phyloP scores from a whole-genome alignment of 1,284 basidiomycete species.

The Leucoagaricus sp. region DNA sequence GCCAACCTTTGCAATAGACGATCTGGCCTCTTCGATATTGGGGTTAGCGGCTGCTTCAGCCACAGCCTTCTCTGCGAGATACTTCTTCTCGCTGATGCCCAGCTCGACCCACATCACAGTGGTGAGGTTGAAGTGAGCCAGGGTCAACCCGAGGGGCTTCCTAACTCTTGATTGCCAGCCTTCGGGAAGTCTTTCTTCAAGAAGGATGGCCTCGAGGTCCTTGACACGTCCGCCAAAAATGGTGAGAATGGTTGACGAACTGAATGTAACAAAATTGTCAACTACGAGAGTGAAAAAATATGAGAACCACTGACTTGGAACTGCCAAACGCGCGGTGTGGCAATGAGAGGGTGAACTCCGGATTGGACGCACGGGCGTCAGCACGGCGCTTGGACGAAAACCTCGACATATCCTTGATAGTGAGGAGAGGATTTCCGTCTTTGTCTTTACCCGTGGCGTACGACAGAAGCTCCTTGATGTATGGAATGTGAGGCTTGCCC shows the following conservation, averaged over 20 bases:
- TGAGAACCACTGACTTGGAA: conserved; percentile 53
- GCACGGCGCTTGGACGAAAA: conserved; percentile 58
- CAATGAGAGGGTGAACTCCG: conserved; percentile 48
- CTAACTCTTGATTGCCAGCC: conserved; percentile 64
- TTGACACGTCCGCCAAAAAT: conserved; percentile 61
- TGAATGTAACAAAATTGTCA: conserved; percentile 24
- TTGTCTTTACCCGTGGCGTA: conserved; percentile 59
- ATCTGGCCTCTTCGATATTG: neutral
- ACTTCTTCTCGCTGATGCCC: conserved; percentile 33
- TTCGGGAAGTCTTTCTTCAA: conserved; percentile 64
- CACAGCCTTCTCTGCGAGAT: conserved; percentile 15
- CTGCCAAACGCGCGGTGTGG: conserved; percentile 65
- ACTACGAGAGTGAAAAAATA: neutral
- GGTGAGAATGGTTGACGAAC: conserved; percentile 56
- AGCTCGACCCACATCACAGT: conserved; percentile 50
- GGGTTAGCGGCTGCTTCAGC: neutral
- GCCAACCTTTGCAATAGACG: neutral
- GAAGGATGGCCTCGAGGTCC: conserved; percentile 53
- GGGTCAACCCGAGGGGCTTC: conserved; percentile 54
- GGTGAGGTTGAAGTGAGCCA: conserved; percentile 54
- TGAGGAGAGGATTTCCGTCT: conserved; percentile 49
- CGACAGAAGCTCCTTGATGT: conserved; percentile 58
- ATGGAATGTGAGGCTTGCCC: conserved; percentile 44
- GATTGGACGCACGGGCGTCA: conserved; percentile 53
- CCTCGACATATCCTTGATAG: conserved; percentile 56